Percentiles rank a stretch among this genome's conserved stretches.
phyloP scores from a whole-genome alignment of 2,329 filamentous ascomycete genomes.

The Aspergillus sp. region DNA sequence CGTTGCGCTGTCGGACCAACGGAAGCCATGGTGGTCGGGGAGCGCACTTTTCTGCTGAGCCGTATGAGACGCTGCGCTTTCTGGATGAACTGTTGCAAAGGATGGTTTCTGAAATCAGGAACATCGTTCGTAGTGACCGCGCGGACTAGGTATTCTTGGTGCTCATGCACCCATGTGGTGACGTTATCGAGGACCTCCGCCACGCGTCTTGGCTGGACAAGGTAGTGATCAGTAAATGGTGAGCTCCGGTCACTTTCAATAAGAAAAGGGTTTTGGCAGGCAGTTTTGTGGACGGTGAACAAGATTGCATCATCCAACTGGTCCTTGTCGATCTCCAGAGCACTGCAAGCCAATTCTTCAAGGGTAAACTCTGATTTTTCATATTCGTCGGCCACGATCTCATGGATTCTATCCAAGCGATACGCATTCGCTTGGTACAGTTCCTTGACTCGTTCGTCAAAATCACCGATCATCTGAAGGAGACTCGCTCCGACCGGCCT shows the following conservation, averaged over 20 bases:
- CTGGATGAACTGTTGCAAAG: conserved; percentile 42
- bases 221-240: conserved; percentile 40
- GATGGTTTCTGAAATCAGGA: conserved; percentile 29
- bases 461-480: conserved; percentile 32
- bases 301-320: conserved; percentile 30
- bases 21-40: conserved; percentile 40
- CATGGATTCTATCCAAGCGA: conserved; percentile 37
- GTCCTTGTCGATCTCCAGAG: conserved; percentile 28
- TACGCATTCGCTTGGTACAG: conserved; percentile 34
- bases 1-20: conserved; percentile 41
- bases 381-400: conserved; percentile 36
- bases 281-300: conserved; percentile 35
- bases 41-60: conserved; percentile 40
- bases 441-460: conserved; percentile 29
- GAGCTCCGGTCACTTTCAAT: conserved; percentile 33
- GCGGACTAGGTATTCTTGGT: conserved; percentile 36
- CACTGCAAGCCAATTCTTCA: conserved; percentile 36
- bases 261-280: conserved; percentile 30
- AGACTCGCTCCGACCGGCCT: conserved; percentile 35
- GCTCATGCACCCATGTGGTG: conserved; percentile 55
- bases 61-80: conserved; percentile 43
- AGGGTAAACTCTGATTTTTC: conserved; percentile 33
- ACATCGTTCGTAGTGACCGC: conserved; percentile 25
- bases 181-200: conserved; percentile 50
- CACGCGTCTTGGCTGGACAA: conserved; percentile 52